A percentile compares a stretch with the other conserved stretches of the same genome.
These are phyloP conservation scores for Verticillium zaregamsianum DNA, from an alignment of 2,329 filamentous ascomycete species.

Conservation along the genomic window DNA sequence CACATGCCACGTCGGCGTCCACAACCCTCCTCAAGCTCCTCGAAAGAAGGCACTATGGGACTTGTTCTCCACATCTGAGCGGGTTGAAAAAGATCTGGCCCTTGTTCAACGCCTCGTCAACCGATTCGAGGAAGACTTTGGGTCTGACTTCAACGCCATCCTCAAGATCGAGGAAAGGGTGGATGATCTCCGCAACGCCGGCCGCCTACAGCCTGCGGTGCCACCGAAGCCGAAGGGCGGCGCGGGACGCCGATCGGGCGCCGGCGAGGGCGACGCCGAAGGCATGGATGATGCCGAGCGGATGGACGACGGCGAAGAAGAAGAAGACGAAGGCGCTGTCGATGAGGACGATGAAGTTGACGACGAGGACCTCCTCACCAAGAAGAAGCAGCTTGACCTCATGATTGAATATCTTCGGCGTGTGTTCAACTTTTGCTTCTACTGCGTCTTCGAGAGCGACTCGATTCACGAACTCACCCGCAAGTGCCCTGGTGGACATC, in stretches of 20 bases:
- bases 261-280: slow-evolving; percentile 40
- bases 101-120: slow-evolving; percentile 77
- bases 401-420: slow-evolving; percentile 94
- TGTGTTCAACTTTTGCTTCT: slow-evolving; percentile 99
- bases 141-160: slow-evolving; percentile 70
- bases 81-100: slow-evolving; percentile 84
- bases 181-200: slow-evolving; percentile 71
- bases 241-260: slow-evolving; percentile 54
- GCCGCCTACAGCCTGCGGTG: slow-evolving; percentile 67
- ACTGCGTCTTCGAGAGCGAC: slow-evolving; percentile 98
- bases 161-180: slow-evolving; percentile 82
- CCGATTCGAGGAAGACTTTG: slow-evolving; percentile 82
- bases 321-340: slow-evolving; percentile 73
- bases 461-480: slow-evolving; percentile 93
- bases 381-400: slow-evolving; percentile 96
- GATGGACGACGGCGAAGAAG: slow-evolving; percentile 74
- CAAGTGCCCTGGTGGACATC: slow-evolving; percentile 96
- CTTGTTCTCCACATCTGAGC: slow-evolving; percentile 88
- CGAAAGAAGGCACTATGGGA: slow-evolving; percentile 97
- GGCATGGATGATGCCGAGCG: slow-evolving; percentile 60
- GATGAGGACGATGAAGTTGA: slow-evolving; percentile 81
- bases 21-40: slow-evolving; percentile 80
- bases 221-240: slow-evolving; percentile 54
- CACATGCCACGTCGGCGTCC: slow-evolving; percentile 93
- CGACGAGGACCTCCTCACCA: slow-evolving; percentile 80